Evolutionary conservation across 371 early-diverging fungal species (phyloP).

Genomic region (Mortierella sp.): DNA sequence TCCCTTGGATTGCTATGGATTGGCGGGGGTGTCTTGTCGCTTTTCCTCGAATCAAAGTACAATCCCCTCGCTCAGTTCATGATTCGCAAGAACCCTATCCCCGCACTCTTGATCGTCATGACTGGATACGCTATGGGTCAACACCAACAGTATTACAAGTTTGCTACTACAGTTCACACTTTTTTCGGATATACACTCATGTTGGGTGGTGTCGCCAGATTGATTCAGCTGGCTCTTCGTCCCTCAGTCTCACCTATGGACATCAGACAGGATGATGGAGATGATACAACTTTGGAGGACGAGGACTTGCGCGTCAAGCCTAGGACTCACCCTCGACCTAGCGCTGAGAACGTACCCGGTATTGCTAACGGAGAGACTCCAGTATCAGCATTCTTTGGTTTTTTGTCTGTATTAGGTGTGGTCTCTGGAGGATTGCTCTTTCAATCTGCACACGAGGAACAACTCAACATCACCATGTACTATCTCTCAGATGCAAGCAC

Average conservation of each 20-base stretch:
- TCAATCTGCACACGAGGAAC: constrained; percentile 53
- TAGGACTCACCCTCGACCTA: constrained; percentile 14
- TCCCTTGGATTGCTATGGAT: constrained; percentile 50
- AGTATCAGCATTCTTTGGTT: constrained; percentile 49
- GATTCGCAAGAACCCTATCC: constrained; percentile 49
- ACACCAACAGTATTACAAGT: constrained; percentile 49
- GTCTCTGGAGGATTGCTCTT: constrained; percentile 48
- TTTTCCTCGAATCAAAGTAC: constrained; percentile 42
- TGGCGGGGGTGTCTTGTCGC: constrained; percentile 37
- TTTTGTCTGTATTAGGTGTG: constrained; percentile 43
- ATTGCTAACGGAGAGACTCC: constrained; percentile 47
- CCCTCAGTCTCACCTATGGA: constrained; percentile 31
- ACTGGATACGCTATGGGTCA: constrained; percentile 54
- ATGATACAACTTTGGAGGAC: constrained; percentile 27
- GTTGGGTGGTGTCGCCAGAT: constrained; percentile 39
- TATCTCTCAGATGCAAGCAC: constrained; percentile 51
- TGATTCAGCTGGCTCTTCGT: constrained; percentile 47
- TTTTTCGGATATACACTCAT: constrained; percentile 53
- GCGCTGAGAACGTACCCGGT: constrained; percentile 21
- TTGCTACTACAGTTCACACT: constrained; percentile 45
- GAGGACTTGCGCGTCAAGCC: constrained; percentile 24
- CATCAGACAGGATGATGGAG: constrained; percentile 24
- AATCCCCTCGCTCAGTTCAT: constrained; percentile 36
- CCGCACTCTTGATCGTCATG: constrained; percentile 41
- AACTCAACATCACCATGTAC: constrained; percentile 48